phyloP scores from a whole-genome alignment of 1,139 yeast genomes.

The Yamadazyma diddensiae region DNA sequence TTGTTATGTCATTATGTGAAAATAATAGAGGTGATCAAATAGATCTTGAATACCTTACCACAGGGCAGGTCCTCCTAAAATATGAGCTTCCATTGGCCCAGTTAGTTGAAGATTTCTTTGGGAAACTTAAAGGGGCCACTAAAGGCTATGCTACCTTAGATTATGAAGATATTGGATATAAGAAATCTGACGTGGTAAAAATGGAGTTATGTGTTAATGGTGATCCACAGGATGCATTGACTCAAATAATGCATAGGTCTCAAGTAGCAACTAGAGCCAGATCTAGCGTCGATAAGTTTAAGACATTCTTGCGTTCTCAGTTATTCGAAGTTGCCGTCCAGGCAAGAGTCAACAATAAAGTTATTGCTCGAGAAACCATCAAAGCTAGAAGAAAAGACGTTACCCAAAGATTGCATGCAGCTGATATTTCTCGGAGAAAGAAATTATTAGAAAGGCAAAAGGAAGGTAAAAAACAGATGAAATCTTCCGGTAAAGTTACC shows the following conservation, averaged over 20 bases:
- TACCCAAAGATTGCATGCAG: constrained; percentile 85
- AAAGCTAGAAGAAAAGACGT: constrained; percentile 94
- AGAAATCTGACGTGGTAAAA: constrained; percentile 75
- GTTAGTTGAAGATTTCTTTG: constrained; percentile 91
- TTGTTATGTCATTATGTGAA: constrained; percentile 83
- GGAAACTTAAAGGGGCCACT: constrained; percentile 84
- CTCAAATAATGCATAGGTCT: constrained; percentile 82
- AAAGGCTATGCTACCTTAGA: constrained; percentile 93
- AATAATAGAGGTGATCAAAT: constrained; percentile 78
- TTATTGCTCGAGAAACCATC: constrained; percentile 89
- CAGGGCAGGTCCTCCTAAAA: constrained; percentile 78
- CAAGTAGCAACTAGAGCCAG: constrained; percentile 72
- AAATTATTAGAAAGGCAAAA: constrained; percentile 86
- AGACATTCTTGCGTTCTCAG: constrained; percentile 74
- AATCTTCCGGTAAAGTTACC: constrained; percentile 71
- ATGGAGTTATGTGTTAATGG: constrained; percentile 90
- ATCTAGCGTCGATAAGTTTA: constrained; percentile 80
- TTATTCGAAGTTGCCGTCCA: constrained; percentile 92
- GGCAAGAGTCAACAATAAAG: constrained; percentile 79
- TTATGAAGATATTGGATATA: constrained; percentile 91
- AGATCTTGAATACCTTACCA: constrained; percentile 72
- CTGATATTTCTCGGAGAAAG: constrained; percentile 87
- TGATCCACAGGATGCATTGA: constrained; percentile 84
- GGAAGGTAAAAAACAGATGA: constrained; percentile 88
- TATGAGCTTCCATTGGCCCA: constrained; percentile 85